Base-by-base conservation (phyloP, 129 eudicot genomes). In the Pittosporum tobira region DNA sequence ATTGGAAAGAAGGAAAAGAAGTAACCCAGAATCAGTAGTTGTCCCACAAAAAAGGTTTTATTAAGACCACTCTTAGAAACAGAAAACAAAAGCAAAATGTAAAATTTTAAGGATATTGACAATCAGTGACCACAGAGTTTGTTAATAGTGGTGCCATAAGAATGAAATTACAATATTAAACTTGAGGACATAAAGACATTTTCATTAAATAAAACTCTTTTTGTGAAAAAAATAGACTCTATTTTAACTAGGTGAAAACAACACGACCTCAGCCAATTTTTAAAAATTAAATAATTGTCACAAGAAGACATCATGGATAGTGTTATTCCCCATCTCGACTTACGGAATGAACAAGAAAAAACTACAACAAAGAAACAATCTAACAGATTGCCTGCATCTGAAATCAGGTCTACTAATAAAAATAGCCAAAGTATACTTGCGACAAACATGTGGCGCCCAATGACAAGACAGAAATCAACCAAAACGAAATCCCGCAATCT, bases 361-460 rank as follows among this genome's bases (percentile, higher is more conserved):
- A 14, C 27, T 56, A 31, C 44, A 3, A 19, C 25, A 25, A 51
- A 24, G 37, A 59, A 42, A 42, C 15, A 60, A 60, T 42, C 24
- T 22, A 25, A 29, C 43, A 9, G 13, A 40, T 6, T 43, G 55
- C 54, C 62, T n/a, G 47, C 55, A 43, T 54, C 46, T 47, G 55
- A 25, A 28, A 52, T 50, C 45, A 65, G 30, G 62, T 65, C 70
- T 51, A 7, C 36, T 2, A 0, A 21, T 7, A 46, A 40, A n/a
- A 26, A 29, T 12, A 62, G 18, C 47, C 31, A 25, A 44, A 28
- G 66, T 10, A 28, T 66, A 66, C 60, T 66, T 68, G 27, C 67
- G 60, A 60, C 66, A 64, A 22, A 15, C 23, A 51, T 12, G 67
- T 49, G 49, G 30, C 22, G 20, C 30, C 22, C 14, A 31, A 40